phyloP scores from a whole-genome alignment of 495 filamentous ascomycete genomes.

The Hyphodiscus hymeniophilus region DNA sequence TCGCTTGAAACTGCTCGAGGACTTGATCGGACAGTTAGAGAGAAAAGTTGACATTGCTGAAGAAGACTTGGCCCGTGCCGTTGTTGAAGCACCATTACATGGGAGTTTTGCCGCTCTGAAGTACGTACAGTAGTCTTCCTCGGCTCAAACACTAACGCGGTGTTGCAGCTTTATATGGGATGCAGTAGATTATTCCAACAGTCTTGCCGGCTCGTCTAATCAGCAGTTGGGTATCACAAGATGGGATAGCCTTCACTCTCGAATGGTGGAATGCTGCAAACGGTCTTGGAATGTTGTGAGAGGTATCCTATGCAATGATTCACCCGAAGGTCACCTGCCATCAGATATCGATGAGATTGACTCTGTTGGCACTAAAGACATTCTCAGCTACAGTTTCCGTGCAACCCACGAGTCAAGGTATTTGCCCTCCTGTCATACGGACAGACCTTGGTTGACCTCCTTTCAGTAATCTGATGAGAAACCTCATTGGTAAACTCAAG shows the following conservation, averaged over 20 bases:
- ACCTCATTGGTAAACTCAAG: conserved; percentile 38
- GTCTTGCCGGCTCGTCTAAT: background rate
- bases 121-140: conserved; percentile 28
- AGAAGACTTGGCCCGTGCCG: conserved; percentile 48
- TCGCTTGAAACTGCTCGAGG: conserved; percentile 2
- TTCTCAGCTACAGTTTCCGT: conserved; percentile 88
- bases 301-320: conserved; percentile 76
- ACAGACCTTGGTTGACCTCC: background rate
- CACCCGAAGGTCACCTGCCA: conserved; percentile 80
- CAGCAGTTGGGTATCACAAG: background rate
- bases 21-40: conserved; percentile 29
- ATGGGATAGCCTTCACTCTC: conserved; percentile 35
- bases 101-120: conserved; percentile 58
- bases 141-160: background rate
- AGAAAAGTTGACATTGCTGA: conserved; percentile 46
- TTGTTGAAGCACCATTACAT: conserved; percentile 60
- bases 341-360: conserved; percentile 61
- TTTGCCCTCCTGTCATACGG: conserved; percentile 2
- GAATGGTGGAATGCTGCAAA: conserved; percentile 47
- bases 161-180: conserved; percentile 17
- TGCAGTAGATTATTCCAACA: conserved; percentile 1
- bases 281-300: conserved; percentile 68
- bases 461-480: conserved; percentile 49
- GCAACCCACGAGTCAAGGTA: conserved; percentile 87
- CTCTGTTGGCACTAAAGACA: conserved; percentile 69